Conservation (phyloP, 352 stramenopile species). For the Globisporangium parvum region DNA sequence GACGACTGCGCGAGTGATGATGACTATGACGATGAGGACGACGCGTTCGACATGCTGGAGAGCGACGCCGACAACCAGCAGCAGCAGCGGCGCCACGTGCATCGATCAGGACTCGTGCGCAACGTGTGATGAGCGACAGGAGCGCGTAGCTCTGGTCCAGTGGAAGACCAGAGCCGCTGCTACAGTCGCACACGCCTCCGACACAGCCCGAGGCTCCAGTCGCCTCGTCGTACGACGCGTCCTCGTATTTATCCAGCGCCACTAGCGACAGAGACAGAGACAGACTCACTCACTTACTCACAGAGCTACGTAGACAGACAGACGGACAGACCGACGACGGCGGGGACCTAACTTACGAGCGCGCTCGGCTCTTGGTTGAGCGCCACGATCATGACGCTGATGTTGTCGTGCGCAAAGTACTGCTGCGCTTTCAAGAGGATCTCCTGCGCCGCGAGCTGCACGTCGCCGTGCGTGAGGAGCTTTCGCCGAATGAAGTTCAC, state of each 20-base stretch:
- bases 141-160: slow-evolving; percentile 9
- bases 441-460: slow-evolving; percentile 85
- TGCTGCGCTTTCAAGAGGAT: slow-evolving; percentile 84
- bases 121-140: neutral
- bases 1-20: slow-evolving; percentile 4
- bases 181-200: neutral
- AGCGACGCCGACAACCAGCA: neutral
- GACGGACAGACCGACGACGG: too few relatives aligned
- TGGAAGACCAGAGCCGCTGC: slow-evolving; percentile 7
- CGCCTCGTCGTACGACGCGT: too few relatives aligned
- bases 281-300: too few relatives aligned
- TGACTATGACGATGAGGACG: slow-evolving; percentile 10
- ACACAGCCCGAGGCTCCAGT: too few relatives aligned
- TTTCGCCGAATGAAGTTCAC: slow-evolving; percentile 90
- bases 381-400: slow-evolving; percentile 84
- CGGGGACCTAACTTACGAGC: slow-evolving; percentile 7
- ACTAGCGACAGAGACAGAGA: too few relatives aligned
- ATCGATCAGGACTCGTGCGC: neutral
- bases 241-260: too few relatives aligned
- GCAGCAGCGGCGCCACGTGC: neutral
- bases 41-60: neutral
- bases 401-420: slow-evolving; percentile 90
- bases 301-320: too few relatives aligned
- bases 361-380: slow-evolving; percentile 52
- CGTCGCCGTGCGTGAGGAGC: slow-evolving; percentile 81